Percentiles rank a stretch among this genome's conserved stretches.
Conservation (phyloP, 345 rosid species). For the Hypericum androsaemum region DNA sequence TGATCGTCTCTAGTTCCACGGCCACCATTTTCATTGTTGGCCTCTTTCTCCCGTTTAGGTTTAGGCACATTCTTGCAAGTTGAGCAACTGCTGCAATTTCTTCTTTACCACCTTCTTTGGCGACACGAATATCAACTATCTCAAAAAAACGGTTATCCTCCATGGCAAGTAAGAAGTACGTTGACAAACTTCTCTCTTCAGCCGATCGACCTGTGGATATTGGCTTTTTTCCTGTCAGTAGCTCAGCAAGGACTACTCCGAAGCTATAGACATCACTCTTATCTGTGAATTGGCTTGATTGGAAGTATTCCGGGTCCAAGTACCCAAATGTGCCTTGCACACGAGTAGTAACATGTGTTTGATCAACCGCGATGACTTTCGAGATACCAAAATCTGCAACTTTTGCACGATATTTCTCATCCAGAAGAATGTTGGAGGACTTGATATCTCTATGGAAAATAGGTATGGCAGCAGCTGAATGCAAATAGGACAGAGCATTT, state of each 20-base stretch:
- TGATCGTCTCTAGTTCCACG: not conserved
- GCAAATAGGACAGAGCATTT: constrained; percentile 11
- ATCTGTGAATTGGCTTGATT: constrained; percentile 1
- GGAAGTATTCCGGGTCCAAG: constrained; percentile 16
- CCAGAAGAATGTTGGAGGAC: constrained; percentile 18
- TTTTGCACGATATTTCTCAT: constrained; percentile 14
- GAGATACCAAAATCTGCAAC: constrained; percentile 21
- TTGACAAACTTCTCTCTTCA: constrained; percentile 7
- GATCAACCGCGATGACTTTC: constrained; percentile 9
- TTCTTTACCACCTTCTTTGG: not conserved
- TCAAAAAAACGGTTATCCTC: constrained; percentile 5
- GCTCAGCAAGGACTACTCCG: constrained; percentile 17
- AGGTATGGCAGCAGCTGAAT: constrained; percentile 10
- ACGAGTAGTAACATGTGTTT: constrained; percentile 16
- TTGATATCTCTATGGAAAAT: constrained; percentile 14
- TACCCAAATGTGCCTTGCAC: constrained; percentile 26
- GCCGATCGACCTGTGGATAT: constrained; percentile 4
- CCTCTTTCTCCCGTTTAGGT: constrained; percentile 6
- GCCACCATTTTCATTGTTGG: constrained; percentile 17
- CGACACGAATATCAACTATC: constrained; percentile 4
- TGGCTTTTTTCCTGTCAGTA: constrained; percentile 12
- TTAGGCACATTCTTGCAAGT: constrained; percentile 9
- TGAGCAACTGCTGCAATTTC: constrained; percentile 7
- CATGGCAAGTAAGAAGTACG: constrained; percentile 5
- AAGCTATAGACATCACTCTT: constrained; percentile 21